phyloP scores from a whole-genome alignment of 331 rosid species.

The Ulmus americana region DNA sequence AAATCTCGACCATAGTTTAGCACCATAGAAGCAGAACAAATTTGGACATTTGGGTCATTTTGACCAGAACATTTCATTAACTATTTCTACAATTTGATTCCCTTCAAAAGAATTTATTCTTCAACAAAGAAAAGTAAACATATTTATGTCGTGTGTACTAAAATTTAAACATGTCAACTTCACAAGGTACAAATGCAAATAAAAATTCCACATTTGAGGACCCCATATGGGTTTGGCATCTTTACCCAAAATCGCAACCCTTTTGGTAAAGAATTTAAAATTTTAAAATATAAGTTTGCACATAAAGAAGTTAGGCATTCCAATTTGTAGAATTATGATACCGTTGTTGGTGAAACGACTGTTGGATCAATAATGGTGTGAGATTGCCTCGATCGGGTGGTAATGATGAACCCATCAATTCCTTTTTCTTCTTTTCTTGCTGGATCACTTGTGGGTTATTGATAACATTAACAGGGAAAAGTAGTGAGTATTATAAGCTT shows the following conservation, averaged over 20 bases:
- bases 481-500: not conserved
- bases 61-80: not conserved
- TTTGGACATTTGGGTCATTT: not conserved
- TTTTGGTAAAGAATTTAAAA: not conserved
- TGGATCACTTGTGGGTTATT: slow-evolving; percentile 28
- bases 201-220: not conserved
- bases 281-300: not conserved
- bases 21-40: not conserved
- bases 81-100: not conserved
- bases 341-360: slow-evolving; percentile 27
- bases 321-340: slow-evolving; percentile 8
- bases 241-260: not conserved
- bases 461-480: slow-evolving; percentile 2
- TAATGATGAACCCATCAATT: slow-evolving; percentile 53
- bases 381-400: slow-evolving; percentile 37
- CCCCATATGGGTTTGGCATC: not conserved
- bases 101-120: not conserved
- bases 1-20: not conserved
- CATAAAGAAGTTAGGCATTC: not conserved
- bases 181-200: too few relatives aligned
- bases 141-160: not conserved
- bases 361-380: slow-evolving; percentile 45
- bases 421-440: slow-evolving; percentile 17
- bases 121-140: not conserved
- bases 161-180: too few relatives aligned